These are phyloP conservation scores for Jatropha podagrica DNA, from an alignment of 441 rosid genomes.

Conservation along the genomic window DNA sequence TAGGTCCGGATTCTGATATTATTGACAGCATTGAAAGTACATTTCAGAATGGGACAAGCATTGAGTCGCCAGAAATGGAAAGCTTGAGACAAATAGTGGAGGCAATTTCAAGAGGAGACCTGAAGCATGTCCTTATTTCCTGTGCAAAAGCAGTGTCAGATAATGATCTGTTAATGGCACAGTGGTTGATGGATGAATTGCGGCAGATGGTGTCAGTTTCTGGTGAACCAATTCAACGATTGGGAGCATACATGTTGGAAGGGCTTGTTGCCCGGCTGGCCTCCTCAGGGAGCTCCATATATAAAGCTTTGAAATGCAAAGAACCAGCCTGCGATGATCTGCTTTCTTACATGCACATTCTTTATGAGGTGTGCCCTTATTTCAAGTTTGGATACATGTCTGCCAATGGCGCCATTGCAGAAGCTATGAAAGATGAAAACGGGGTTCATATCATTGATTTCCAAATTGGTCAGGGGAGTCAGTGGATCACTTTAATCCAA, in stretches of 20 bases:
- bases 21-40: slow-evolving; percentile 35
- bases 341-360: slow-evolving; percentile 78
- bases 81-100: slow-evolving; percentile 50
- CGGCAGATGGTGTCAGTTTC: slow-evolving; percentile 74
- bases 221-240: slow-evolving; percentile 81
- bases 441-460: slow-evolving; percentile 80
- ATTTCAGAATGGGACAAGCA: slow-evolving; percentile 20
- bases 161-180: slow-evolving; percentile 58
- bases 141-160: slow-evolving; percentile 82
- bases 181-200: slow-evolving; percentile 63
- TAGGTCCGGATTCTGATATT: slow-evolving; percentile 73
- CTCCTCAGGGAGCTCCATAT: slow-evolving; percentile 78
- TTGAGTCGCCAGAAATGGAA: slow-evolving; percentile 39
- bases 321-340: slow-evolving; percentile 69
- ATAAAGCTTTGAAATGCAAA: slow-evolving; percentile 54
- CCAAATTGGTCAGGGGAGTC: slow-evolving; percentile 82
- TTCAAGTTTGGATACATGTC: slow-evolving; percentile 90
- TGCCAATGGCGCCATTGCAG: slow-evolving; percentile 91
- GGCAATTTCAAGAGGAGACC: slow-evolving; percentile 54
- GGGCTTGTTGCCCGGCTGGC: slow-evolving; percentile 76
- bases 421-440: slow-evolving; percentile 83
- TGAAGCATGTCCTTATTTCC: slow-evolving; percentile 63
- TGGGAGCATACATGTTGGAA: slow-evolving; percentile 84
- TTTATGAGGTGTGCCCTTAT: slow-evolving; percentile 84
- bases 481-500: slow-evolving; percentile 83